A percentile compares a stretch with the other conserved stretches of the same genome.
phyloP scores from a whole-genome alignment of 768 basidiomycete species.

The Pulveroboletus ravenelii region DNA sequence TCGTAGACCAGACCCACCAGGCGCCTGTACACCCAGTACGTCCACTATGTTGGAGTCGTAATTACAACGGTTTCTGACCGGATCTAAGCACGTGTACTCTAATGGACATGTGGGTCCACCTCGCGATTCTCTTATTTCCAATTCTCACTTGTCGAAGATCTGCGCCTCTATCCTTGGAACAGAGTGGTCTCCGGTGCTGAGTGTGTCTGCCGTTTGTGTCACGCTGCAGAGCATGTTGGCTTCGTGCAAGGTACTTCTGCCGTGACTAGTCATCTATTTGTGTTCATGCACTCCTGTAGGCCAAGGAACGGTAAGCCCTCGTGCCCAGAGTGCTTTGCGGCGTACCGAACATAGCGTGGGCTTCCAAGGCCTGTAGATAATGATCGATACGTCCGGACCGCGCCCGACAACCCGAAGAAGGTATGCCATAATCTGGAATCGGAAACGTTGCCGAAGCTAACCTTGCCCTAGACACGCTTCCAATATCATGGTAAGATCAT shows the following conservation, averaged over 20 bases:
- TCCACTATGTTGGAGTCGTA: constrained; percentile 9
- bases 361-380: constrained; percentile 69
- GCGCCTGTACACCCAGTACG: constrained; percentile 80
- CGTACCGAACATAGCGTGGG: constrained; percentile 4
- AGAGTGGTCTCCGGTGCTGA: constrained; percentile 89
- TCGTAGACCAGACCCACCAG: constrained; percentile 56
- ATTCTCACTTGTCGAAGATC: constrained; percentile 46
- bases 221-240: constrained; percentile 92
- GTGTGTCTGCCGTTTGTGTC: constrained; percentile 74
- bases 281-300: constrained; percentile 30
- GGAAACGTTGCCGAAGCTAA: constrained; percentile 5
- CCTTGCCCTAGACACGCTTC: constrained; percentile 58
- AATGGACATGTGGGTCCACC: constrained; percentile 67
- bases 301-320: constrained; percentile 56
- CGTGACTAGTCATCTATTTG: not conserved
- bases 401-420: constrained; percentile 86
- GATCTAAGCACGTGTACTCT: constrained; percentile 72
- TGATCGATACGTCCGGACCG: constrained; percentile 72
- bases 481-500: constrained; percentile 66
- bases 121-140: constrained; percentile 6
- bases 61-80: constrained; percentile 8
- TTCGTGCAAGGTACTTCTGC: constrained; percentile 70
- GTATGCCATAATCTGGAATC: constrained; percentile 34
- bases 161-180: constrained; percentile 86
- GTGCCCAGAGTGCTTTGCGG: not conserved